These are phyloP conservation scores for Aspergillus ochraceoroseus DNA, from an alignment of 2,329 filamentous ascomycete species.

Conservation along the genomic window DNA sequence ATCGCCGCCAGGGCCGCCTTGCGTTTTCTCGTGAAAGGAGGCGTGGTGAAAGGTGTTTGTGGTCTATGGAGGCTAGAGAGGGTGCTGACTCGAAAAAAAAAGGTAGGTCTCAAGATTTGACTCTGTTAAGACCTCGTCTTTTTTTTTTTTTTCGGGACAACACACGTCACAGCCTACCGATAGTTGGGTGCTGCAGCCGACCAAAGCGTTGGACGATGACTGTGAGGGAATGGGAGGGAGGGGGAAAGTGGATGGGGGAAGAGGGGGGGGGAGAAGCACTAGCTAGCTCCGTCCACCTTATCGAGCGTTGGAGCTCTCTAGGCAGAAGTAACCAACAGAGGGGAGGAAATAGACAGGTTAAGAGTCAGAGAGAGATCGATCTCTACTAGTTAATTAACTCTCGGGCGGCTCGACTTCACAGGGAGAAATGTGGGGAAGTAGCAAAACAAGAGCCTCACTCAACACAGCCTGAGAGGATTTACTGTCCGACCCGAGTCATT, in stretches of 20 bases:
- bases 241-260: not conserved
- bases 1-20: constrained; percentile 49
- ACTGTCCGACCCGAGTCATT: no score
- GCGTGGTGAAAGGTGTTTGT: constrained; percentile 45
- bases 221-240: constrained; percentile 3
- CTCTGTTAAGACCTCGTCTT: constrained; percentile 23
- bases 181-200: constrained; percentile 6
- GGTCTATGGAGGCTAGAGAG: constrained; percentile 17
- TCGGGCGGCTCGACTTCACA: constrained; percentile 13
- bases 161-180: constrained; percentile 26
- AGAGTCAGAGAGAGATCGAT: no score
- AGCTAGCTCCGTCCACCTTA: constrained; percentile 10
- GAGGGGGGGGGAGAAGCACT: not conserved
- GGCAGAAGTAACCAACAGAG: constrained; percentile 29
- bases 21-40: constrained; percentile 50
- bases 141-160: constrained; percentile 23
- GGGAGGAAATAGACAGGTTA: constrained; percentile 7
- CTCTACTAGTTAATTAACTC: no score
- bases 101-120: constrained; percentile 20
- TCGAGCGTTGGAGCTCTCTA: constrained; percentile 7
- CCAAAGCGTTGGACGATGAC: constrained; percentile 1
- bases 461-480: no score
- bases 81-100: constrained; percentile 24
- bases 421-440: not conserved
- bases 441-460: no score